Evolutionary conservation across 352 stramenopile genomes (phyloP), one percentile per base, ranked within the genome.

Genomic region (Thalassiosira hispida): DNA sequence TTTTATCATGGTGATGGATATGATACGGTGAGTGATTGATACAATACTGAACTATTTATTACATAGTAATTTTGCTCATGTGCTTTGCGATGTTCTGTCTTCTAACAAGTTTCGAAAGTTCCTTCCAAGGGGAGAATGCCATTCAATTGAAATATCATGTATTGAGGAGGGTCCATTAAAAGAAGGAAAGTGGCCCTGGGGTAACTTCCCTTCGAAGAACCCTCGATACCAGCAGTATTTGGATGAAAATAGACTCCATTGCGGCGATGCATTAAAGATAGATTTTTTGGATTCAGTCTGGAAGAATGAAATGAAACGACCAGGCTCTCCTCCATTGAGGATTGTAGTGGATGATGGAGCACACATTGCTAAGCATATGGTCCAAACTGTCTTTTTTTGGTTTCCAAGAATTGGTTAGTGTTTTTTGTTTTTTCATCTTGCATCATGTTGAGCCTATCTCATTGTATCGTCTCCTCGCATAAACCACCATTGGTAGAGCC

Each of bases 311-410:
- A 86, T 89, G 77, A 76, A 85, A 47, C 20, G 68, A 52, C 57
- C 66, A 0, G 80, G 75, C 68, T 64, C 84, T 23, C 80, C 80
- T 12, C 84, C 84, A 8, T 53, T 90, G 7, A 82, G 79, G 52
- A 55, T 89, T 56, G 81, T 90, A 29, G 74, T 90, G 1, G 84
- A 90, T 23, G 84, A 90, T 65, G 84, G 77, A 27, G 68, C 81
- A 2, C 81, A 90, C 65, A 8, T 84, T 22, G 8, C 67, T 11
- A 22, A 73, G 16, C 81, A 90, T 8, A 88, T 89, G 81, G 75
- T 66, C 0, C 52, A 72, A 29, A 69, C 53, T 51, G 27, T 90
- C 1, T 82, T 89, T 27, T 88, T 84, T 74, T 89, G 77, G 84
- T 79, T 90, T 75, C 81, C 81, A 12, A 42, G 74, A 7, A 79